Conservation (phyloP, 257 asterid species). For the Solanum megistacrolobum region DNA sequence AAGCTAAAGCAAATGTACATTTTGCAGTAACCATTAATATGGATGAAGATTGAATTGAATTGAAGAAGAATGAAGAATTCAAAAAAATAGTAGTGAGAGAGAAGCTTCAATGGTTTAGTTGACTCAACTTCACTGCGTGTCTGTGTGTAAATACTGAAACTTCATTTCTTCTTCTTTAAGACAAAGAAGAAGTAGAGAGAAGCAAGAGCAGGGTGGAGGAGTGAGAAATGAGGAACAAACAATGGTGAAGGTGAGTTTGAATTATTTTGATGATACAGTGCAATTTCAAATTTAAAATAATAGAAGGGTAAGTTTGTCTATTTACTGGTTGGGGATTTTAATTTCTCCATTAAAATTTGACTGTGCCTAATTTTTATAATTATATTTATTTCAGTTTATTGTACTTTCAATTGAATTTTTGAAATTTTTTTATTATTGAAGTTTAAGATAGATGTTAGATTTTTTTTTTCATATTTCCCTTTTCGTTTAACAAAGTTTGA, state of each 20-base stretch:
- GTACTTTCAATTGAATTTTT: not conserved
- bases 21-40: not conserved
- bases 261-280: not conserved
- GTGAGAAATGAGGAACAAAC: conserved; percentile 21
- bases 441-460: not conserved
- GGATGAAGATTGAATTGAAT: conserved; percentile 21
- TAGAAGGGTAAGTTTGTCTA: not conserved
- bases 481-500: no score
- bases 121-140: not conserved
- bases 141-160: not conserved
- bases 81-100: not conserved
- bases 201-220: conserved; percentile 5
- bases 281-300: conserved; percentile 22
- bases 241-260: conserved; percentile 1
- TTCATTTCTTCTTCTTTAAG: conserved; percentile 48
- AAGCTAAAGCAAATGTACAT: conserved; percentile 5
- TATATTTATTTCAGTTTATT: no score
- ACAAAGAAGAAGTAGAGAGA: conserved; percentile 25
- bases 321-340: not conserved
- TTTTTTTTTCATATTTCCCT: not conserved
- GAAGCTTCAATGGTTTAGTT: not conserved
- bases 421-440: no score
- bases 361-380: not conserved
- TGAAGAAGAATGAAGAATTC: conserved; percentile 19
- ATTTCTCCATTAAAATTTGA: not conserved